These are phyloP conservation scores for Naganishia randhawae DNA, from an alignment of 768 basidiomycete genomes.

Conservation along the genomic window DNA sequence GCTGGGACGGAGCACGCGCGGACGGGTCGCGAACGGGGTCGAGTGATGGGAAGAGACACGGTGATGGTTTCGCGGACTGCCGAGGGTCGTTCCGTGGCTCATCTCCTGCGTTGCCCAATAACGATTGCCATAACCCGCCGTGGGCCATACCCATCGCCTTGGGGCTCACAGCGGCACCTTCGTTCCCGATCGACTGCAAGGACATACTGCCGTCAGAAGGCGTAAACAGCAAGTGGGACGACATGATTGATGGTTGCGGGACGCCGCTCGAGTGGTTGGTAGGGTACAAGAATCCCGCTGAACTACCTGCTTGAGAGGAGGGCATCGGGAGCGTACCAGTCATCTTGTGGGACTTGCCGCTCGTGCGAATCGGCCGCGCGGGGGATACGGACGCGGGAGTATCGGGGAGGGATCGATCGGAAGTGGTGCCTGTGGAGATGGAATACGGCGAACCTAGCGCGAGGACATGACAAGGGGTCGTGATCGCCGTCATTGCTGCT, in stretches of 20 bases:
- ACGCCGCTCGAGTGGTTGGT: not conserved
- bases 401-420: not conserved
- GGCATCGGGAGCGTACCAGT: slow-evolving; percentile 16
- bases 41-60: not conserved
- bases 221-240: not conserved
- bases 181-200: not conserved
- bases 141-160: not conserved
- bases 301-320: not conserved
- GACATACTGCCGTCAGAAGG: not conserved
- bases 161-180: not conserved
- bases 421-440: not conserved
- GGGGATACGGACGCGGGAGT: not conserved
- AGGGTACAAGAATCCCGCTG: not conserved
- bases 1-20: not conserved
- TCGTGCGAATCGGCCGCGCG: not conserved
- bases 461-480: not conserved
- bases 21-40: not conserved
- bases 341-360: not conserved
- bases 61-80: not conserved
- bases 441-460: not conserved
- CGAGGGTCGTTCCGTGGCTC: not conserved
- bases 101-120: slow-evolving; percentile 1
- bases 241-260: not conserved
- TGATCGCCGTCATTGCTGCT: not conserved
- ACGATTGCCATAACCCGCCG: slow-evolving; percentile 2